phyloP scores from a whole-genome alignment of 306 rosid species.

The Benincasa hispida region DNA sequence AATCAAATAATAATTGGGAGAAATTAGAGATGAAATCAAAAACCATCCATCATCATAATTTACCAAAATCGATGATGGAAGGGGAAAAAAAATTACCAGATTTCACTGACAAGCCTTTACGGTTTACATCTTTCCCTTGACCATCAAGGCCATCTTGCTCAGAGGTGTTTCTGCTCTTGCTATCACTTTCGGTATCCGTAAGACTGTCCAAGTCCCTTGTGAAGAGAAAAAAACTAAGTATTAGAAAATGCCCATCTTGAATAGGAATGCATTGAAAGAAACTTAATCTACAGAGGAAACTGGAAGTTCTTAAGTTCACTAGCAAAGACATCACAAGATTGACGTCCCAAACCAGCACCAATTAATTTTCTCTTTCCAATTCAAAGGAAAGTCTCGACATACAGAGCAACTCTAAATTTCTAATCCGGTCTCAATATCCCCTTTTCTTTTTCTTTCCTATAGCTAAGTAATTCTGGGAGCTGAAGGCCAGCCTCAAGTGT shows the following conservation, averaged over 20 bases:
- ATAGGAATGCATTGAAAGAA: neutral
- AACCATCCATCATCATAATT: neutral
- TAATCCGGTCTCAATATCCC: neutral
- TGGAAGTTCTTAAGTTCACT: neutral
- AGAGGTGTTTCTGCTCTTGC: constrained; percentile 28
- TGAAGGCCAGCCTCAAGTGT: neutral
- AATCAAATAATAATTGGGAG: neutral
- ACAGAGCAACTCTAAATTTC: neutral
- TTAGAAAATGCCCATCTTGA: neutral
- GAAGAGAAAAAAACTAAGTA: constrained; percentile 4
- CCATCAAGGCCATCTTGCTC: constrained; percentile 29
- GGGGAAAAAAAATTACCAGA: constrained; percentile 29
- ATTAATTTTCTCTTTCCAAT: neutral
- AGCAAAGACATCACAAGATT: neutral
- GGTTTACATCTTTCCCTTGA: constrained; percentile 29
- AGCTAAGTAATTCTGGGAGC: neutral
- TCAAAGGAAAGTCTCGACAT: neutral
- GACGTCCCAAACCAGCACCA: neutral
- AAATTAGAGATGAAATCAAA: neutral
- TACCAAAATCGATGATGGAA: neutral
- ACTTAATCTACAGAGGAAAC: neutral
- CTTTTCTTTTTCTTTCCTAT: neutral
- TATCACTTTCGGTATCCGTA: constrained; percentile 55
- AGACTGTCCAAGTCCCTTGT: constrained; percentile 42
- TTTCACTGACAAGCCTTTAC: constrained; percentile 22